Conservation (phyloP, 495 filamentous ascomycete genomes). For the Glarea lozoyensis region DNA sequence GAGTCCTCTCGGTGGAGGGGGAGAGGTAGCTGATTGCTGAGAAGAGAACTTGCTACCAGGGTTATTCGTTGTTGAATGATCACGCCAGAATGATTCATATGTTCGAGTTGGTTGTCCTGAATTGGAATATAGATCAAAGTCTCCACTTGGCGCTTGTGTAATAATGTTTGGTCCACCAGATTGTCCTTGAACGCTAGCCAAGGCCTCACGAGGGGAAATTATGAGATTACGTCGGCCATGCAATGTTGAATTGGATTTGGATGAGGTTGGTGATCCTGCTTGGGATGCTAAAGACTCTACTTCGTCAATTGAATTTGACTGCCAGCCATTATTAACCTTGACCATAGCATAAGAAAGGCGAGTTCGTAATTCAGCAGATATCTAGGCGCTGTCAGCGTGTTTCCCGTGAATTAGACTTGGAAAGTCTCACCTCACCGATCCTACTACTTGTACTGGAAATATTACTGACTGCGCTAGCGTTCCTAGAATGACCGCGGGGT, state of each 20-base stretch:
- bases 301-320: constrained; percentile 58
- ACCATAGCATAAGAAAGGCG: constrained; percentile 83
- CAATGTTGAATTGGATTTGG: constrained; percentile 39
- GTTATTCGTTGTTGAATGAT: constrained; percentile 23
- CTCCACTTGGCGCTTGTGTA: constrained; percentile 18
- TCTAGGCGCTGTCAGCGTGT: constrained; percentile 10
- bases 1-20: constrained; percentile 24
- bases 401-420: neutral
- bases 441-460: constrained; percentile 49
- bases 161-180: constrained; percentile 5
- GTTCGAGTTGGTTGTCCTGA: constrained; percentile 22
- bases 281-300: constrained; percentile 61
- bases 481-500: constrained; percentile 51
- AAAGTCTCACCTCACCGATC: constrained; percentile 61
- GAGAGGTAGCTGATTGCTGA: constrained; percentile 2
- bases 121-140: constrained; percentile 29
- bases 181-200: constrained; percentile 22
- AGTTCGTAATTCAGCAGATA: constrained; percentile 59
- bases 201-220: constrained; percentile 20
- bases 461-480: constrained; percentile 46
- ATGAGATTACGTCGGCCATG: constrained; percentile 33
- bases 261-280: constrained; percentile 47
- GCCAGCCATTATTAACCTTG: constrained; percentile 82
- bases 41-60: constrained; percentile 4
- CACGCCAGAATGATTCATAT: constrained; percentile 37